Percentiles rank a stretch among this genome's conserved stretches.
phyloP scores from a whole-genome alignment of 192 early-diverging fungal species.

The Geranomyces variabilis region DNA sequence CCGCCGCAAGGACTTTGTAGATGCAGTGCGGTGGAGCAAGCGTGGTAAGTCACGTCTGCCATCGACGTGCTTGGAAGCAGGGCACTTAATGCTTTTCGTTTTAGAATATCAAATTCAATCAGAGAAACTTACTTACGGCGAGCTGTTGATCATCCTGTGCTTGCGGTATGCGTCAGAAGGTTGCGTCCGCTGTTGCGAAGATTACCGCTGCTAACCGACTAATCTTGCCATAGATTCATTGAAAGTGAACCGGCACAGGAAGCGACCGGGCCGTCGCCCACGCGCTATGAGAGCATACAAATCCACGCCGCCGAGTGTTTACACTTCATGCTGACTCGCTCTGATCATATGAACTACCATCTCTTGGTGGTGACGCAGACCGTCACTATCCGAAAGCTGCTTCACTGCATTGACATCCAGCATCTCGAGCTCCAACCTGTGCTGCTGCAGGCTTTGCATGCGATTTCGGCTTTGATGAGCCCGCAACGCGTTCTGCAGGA shows the following conservation, averaged over 20 bases:
- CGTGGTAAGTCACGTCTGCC: neutral
- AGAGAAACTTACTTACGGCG: constrained; percentile 30
- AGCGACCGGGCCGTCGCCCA: neutral
- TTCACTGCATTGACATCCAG: constrained; percentile 57
- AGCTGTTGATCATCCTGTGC: constrained; percentile 33
- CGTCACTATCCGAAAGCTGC: constrained; percentile 55
- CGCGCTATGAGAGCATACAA: constrained; percentile 21
- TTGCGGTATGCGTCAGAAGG: constrained; percentile 22
- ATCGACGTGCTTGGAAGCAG: neutral
- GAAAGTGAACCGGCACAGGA: constrained; percentile 28
- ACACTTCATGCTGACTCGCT: constrained; percentile 55
- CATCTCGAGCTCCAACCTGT: constrained; percentile 63
- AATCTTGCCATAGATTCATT: constrained; percentile 35
- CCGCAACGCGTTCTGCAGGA: constrained; percentile 12
- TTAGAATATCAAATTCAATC: constrained; percentile 6
- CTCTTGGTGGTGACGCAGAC: constrained; percentile 56
- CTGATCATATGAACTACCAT: constrained; percentile 55
- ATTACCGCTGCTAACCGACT: no score
- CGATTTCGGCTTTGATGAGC: constrained; percentile 23
- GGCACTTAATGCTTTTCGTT: neutral
- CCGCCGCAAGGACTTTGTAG: neutral
- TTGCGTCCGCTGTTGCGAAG: neutral
- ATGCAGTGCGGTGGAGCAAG: constrained; percentile 1
- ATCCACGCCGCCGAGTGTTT: constrained; percentile 54
- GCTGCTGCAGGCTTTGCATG: constrained; percentile 58